Percentiles rank a stretch among this genome's conserved stretches.
These are phyloP conservation scores for Echinosophora koreensis DNA, from an alignment of 306 rosid genomes.

Conservation along the genomic window DNA sequence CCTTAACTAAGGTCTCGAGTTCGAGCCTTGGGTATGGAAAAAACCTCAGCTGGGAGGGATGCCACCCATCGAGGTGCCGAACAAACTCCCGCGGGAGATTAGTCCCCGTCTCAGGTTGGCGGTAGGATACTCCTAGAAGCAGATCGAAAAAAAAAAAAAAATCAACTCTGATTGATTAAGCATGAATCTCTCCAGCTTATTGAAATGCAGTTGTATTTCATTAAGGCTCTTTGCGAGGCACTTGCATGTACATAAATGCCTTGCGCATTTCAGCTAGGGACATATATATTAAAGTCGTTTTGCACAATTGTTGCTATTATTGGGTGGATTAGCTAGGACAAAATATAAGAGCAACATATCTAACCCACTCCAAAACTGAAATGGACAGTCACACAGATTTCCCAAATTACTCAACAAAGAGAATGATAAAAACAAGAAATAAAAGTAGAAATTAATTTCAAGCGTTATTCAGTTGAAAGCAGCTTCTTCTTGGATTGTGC, in stretches of 20 bases:
- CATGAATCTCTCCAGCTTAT: constrained; percentile 5
- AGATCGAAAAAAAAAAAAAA: too few relatives aligned
- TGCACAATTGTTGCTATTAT: constrained; percentile 18
- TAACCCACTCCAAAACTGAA: constrained; percentile 26
- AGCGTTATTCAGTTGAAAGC: constrained; percentile 54
- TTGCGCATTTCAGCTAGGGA: constrained; percentile 22
- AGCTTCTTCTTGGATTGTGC: constrained; percentile 60
- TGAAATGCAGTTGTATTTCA: constrained; percentile 30
- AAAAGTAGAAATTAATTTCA: not conserved
- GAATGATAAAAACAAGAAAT: constrained; percentile 6
- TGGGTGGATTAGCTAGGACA: constrained; percentile 8
- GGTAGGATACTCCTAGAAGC: too few relatives aligned
- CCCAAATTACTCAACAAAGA: constrained; percentile 29
- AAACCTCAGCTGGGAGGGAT: too few relatives aligned
- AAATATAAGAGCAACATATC: not conserved
- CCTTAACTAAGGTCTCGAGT: too few relatives aligned
- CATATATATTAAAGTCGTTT: not conserved
- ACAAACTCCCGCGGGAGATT: too few relatives aligned
- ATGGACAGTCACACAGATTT: constrained; percentile 34
- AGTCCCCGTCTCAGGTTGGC: too few relatives aligned
- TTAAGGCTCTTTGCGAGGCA: constrained; percentile 4
- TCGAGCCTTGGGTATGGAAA: too few relatives aligned
- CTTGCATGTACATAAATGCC: constrained; percentile 36
- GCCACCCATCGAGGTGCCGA: too few relatives aligned
- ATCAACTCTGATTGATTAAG: not conserved